Base-by-base conservation (phyloP, 2,329 filamentous ascomycete species). In the Hypoxylon sp. region DNA sequence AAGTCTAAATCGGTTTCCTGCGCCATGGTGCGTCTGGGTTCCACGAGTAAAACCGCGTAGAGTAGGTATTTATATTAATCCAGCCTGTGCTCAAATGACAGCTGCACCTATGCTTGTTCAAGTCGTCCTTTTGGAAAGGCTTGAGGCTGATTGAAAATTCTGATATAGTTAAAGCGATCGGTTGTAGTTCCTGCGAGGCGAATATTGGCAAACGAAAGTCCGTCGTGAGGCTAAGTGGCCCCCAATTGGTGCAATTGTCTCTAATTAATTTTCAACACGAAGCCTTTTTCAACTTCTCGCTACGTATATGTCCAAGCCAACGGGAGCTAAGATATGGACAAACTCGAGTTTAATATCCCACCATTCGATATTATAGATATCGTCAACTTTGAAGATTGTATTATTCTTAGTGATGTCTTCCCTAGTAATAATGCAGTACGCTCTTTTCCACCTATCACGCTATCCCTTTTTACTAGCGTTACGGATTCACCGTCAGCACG, bases 1-100 rank as follows among this genome's bases (percentile, higher is more conserved):
- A 83, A 87, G 63, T 86, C 82, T 74, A 86, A 66, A 26, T 26
- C n/a, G 14, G 55, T 29, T 50, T 63, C 57, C 8, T 35, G 56
- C 29, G 39, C 33, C 67, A 69, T 69, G 60, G 31, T 57, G 33
- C 31, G 24, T 11, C 42, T 14, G 2, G 4, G 13, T 13, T 11
- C 10, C 14, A 37, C 11, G 35, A 37, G 11, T n/a, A 39, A 17
- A 26, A 9, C 13, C n/a, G 39, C 6, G 14, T 31, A 14, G 29
- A 14, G 17, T n/a, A n/a, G 3, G 19, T 14, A 33, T 44, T n/a
- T 53, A 2, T 44, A 61, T 39, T 42, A 13, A 39, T 33, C 8
- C 10, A 33, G 9, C 17, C 29, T 2, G 50, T 22, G 17, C 13
- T 50, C 14, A 37, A 17, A 13, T 29, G 3, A 26, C 26, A 37